Base-by-base conservation (phyloP, 1,284 basidiomycete genomes). In the Erythrobasidium hasegawianum region DNA sequence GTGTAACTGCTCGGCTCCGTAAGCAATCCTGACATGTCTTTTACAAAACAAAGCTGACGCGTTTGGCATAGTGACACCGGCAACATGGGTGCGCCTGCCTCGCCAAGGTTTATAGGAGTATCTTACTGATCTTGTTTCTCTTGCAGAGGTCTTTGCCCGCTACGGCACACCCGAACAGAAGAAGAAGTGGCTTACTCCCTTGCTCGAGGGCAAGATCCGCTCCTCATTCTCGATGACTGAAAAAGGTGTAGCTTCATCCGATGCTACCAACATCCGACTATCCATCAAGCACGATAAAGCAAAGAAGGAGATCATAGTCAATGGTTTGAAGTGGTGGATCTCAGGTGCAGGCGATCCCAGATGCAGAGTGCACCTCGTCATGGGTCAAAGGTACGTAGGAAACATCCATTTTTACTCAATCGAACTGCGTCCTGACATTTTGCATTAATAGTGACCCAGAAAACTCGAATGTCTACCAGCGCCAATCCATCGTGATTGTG, bases 241-340 rank as follows among this genome's bases (percentile, higher is more conserved):
- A 78, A 85, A 86, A 72, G 86, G 88, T 71, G 86, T 73, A 45
- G 72, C 71, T 0, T 69, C 67, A n/a, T 71, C 70, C 43, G 72
- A 75, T 77, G 95, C 95, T 2, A 96, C 88, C 64, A 98, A 98
- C 78, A 93, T 98, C 72, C 85, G 85, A 67, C 95, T 91, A 14
- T 90, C 89, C 33, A 92, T 95, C 68, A 83, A 85, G 53, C 83
- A 85, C 70, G 88, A 94, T 76, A 91, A 90, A 53, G 80, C 92
- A 74, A 33, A 33, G 33, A 33, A 33, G 33, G 87, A 93, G 71
- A 90, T 97, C 71, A 86, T 96, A 69, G 87, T 98, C 73, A 94
- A 90, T 74, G 95, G 95, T 1, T 92, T 95, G 80, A 98, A 98
- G 84, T 97, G 95, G 94, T 97, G 90, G 88, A 97, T 97, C 77